These are phyloP conservation scores for Coniophora puteana DNA, from an alignment of 1,284 basidiomycete genomes.

Conservation along the genomic window DNA sequence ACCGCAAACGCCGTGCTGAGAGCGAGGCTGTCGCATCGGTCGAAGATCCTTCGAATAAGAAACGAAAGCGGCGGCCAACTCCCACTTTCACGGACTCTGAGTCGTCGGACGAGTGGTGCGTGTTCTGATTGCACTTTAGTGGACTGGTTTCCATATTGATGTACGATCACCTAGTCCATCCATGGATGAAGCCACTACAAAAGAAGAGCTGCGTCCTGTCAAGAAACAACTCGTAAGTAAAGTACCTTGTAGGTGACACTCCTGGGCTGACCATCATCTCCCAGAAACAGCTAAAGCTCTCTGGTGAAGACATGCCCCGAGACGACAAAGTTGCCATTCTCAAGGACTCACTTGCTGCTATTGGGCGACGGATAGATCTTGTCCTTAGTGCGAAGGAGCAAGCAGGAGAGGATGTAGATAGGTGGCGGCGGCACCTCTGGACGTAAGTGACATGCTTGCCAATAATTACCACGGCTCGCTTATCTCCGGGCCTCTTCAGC, in stretches of 20 bases:
- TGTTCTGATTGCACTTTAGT: conserved; percentile 12
- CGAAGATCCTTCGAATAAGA: conserved; percentile 64
- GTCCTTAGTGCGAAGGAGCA: conserved; percentile 77
- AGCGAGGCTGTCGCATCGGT: conserved; percentile 78
- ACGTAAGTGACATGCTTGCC: conserved; percentile 55
- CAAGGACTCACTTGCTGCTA: conserved; percentile 93
- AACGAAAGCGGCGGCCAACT: conserved; percentile 84
- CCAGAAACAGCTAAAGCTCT: conserved; percentile 91
- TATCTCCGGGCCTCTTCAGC: conserved; percentile 32
- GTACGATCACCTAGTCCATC: conserved; percentile 58
- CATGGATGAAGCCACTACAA: conserved; percentile 95
- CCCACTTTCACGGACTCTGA: conserved; percentile 92
- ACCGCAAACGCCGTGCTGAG: conserved; percentile 70
- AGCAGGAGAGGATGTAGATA: conserved; percentile 74
- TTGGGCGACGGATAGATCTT: conserved; percentile 89
- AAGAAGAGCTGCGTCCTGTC: conserved; percentile 94
- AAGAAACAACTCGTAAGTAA: conserved; percentile 88
- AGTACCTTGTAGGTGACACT: not conserved
- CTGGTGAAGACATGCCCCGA: conserved; percentile 88
- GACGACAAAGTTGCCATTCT: conserved; percentile 95
- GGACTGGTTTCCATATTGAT: conserved; percentile 4
- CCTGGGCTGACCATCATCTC: conserved; percentile 12
- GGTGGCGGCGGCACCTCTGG: conserved; percentile 95
- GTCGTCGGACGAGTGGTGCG: conserved; percentile 84
- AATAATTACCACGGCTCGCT: conserved; percentile 7